Conservation (phyloP, 805 yeast species). For the Yarrowia keelungensis region DNA sequence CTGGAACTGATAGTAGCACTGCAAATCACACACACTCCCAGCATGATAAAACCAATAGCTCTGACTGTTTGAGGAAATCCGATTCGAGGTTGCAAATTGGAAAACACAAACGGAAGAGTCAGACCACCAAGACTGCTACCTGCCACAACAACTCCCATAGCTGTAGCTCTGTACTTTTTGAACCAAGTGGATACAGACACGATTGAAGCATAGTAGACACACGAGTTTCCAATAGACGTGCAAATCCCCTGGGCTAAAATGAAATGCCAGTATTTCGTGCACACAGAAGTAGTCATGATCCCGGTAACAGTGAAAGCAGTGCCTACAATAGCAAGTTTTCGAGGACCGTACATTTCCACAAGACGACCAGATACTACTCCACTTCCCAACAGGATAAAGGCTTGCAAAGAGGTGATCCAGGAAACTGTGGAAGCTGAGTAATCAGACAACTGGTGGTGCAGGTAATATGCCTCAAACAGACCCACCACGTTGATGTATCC, state of each 20-base stretch:
- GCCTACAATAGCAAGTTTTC: slow-evolving; percentile 43
- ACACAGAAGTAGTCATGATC: slow-evolving; percentile 49
- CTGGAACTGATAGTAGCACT: slow-evolving; percentile 44
- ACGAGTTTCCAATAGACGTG: slow-evolving; percentile 55
- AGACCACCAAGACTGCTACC: slow-evolving; percentile 62
- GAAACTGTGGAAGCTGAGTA: slow-evolving; percentile 48
- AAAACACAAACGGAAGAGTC: slow-evolving; percentile 57
- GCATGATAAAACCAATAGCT: slow-evolving; percentile 54
- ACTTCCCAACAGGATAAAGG: slow-evolving; percentile 45
- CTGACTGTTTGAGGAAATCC: slow-evolving; percentile 62
- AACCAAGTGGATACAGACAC: slow-evolving; percentile 58
- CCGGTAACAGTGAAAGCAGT: slow-evolving; percentile 46
- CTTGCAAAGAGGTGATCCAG: slow-evolving; percentile 51
- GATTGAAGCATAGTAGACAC: slow-evolving; percentile 55
- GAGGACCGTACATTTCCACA: slow-evolving; percentile 47
- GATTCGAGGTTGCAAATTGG: slow-evolving; percentile 52
- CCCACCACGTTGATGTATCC: slow-evolving; percentile 47
- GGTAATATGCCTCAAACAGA: slow-evolving; percentile 47
- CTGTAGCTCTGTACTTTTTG: slow-evolving; percentile 53
- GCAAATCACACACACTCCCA: slow-evolving; percentile 46
- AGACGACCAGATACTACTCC: slow-evolving; percentile 48
- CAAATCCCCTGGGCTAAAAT: slow-evolving; percentile 60
- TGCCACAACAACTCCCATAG: slow-evolving; percentile 55
- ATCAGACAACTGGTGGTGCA: slow-evolving; percentile 44
- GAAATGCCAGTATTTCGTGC: slow-evolving; percentile 57